These are phyloP conservation scores for Naumovozyma castellii DNA, from an alignment of 805 yeast genomes.

Conservation along the genomic window DNA sequence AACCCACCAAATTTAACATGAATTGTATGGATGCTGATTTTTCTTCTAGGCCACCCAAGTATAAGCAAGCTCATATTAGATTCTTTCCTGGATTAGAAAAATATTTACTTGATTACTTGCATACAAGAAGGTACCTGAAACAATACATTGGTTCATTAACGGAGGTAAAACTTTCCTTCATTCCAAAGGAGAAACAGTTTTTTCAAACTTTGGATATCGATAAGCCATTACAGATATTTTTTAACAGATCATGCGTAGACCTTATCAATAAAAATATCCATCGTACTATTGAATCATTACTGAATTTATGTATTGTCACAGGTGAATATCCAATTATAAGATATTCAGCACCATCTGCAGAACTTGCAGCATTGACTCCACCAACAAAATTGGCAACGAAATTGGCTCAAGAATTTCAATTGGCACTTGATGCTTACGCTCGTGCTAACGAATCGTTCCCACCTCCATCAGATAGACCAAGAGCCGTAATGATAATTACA, in stretches of 20 bases:
- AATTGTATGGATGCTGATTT: conserved; percentile 76
- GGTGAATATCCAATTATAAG: conserved; percentile 87
- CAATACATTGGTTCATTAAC: conserved; percentile 27
- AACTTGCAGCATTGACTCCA: conserved; percentile 38
- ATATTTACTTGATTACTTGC: conserved; percentile 24
- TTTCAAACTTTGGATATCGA: conserved; percentile 55
- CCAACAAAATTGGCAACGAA: conserved; percentile 55
- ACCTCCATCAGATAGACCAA: conserved; percentile 47
- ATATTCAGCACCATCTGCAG: conserved; percentile 47
- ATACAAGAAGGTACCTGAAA: conserved; percentile 24
- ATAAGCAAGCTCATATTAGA: conserved; percentile 62
- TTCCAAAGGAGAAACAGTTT: conserved; percentile 61
- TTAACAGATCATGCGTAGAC: conserved; percentile 53
- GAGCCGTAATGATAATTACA: conserved; percentile 63
- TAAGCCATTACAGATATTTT: conserved; percentile 62
- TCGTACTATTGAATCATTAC: conserved; percentile 52
- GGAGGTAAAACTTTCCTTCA: conserved; percentile 40
- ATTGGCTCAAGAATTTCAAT: conserved; percentile 65
- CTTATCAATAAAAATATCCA: conserved; percentile 50
- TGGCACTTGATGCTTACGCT: conserved; percentile 64
- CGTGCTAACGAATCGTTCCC: conserved; percentile 60
- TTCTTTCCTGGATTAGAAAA: conserved; percentile 52
- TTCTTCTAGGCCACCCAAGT: conserved; percentile 54
- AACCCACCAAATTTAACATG: conserved; percentile 56
- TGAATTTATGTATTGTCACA: conserved; percentile 63